Conservation (phyloP, 805 yeast genomes). For the Helenozyma rhizophorensis region DNA sequence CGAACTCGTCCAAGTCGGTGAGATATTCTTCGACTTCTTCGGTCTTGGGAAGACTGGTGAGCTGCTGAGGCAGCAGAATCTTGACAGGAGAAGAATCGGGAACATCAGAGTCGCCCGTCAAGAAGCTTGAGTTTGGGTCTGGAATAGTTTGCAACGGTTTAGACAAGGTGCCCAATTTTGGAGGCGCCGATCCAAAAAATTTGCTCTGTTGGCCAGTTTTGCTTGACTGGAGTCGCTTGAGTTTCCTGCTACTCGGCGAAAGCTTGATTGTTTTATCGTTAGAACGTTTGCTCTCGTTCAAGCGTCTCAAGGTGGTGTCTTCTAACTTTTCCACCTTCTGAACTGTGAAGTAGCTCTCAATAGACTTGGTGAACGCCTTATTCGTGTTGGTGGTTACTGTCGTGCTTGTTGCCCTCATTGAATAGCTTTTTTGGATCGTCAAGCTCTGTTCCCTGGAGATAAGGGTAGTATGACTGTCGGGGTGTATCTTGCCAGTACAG, state of each 20-base stretch:
- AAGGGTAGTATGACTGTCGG: slow-evolving; percentile 48
- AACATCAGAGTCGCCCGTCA: slow-evolving; percentile 29
- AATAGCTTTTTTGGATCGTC: slow-evolving; percentile 10
- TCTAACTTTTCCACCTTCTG: slow-evolving; percentile 1
- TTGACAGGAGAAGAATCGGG: slow-evolving; percentile 29
- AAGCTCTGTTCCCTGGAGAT: slow-evolving; percentile 44
- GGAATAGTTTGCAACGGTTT: neutral
- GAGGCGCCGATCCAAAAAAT: slow-evolving; percentile 8
- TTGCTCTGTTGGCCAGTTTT: slow-evolving; percentile 10
- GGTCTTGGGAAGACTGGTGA: slow-evolving; percentile 1
- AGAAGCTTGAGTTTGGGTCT: slow-evolving; percentile 5
- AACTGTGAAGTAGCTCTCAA: slow-evolving; percentile 13
- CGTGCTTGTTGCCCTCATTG: slow-evolving; percentile 1
- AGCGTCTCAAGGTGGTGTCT: slow-evolving; percentile 5
- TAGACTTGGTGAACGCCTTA: slow-evolving; percentile 4
- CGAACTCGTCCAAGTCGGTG: slow-evolving; percentile 15
- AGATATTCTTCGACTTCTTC: slow-evolving; percentile 3
- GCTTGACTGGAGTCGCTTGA: slow-evolving; percentile 6
- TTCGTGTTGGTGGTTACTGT: neutral
- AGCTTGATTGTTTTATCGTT: slow-evolving; percentile 4
- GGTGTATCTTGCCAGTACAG: slow-evolving; percentile 66
- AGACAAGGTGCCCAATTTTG: neutral
- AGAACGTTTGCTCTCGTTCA: slow-evolving; percentile 6
- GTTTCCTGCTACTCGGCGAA: slow-evolving; percentile 18
- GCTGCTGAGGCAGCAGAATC: slow-evolving; percentile 5